Conservation (phyloP, 2,329 filamentous ascomycete species). For the Decorospora gaudefroyi region DNA sequence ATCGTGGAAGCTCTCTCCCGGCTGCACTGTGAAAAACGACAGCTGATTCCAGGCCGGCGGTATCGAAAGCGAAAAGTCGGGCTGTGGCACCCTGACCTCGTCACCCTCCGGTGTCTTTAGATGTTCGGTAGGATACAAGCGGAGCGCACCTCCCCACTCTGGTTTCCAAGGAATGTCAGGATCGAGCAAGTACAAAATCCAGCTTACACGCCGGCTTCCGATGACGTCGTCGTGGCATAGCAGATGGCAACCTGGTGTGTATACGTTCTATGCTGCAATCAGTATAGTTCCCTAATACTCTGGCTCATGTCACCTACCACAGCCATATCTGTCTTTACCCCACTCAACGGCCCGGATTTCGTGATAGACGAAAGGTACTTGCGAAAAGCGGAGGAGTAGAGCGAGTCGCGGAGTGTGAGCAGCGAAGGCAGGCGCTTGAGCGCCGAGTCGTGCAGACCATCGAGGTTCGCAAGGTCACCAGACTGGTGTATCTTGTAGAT, state of each 20-base stretch:
- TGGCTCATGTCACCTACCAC: constrained; percentile 57
- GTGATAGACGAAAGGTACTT: constrained; percentile 87
- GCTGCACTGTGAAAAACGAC: constrained; percentile 96
- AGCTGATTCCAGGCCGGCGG: constrained; percentile 97
- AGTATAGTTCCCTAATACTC: constrained; percentile 11
- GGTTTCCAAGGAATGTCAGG: constrained; percentile 88
- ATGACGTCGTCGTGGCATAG: constrained; percentile 99
- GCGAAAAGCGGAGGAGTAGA: constrained; percentile 90
- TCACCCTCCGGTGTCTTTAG: constrained; percentile 70
- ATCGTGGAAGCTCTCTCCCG: constrained; percentile 98
- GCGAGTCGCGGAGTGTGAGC: constrained; percentile 86
- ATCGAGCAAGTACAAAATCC: constrained; percentile 94
- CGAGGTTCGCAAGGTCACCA: constrained; percentile 93
- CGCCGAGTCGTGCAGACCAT: constrained; percentile 85
- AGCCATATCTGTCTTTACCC: constrained; percentile 96
- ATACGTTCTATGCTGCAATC: constrained; percentile 67
- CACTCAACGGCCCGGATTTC: constrained; percentile 82
- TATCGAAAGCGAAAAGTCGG: constrained; percentile 79
- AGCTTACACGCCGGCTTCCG: constrained; percentile 92
- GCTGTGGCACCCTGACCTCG: constrained; percentile 76
- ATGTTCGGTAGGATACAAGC: constrained; percentile 76
- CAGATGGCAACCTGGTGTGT: constrained; percentile 93
- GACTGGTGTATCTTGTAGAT: constrained; percentile 99
- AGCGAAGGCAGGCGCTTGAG: constrained; percentile 85
- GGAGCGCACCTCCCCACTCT: constrained; percentile 89